phyloP scores from a whole-genome alignment of 2,329 filamentous ascomycete species.

The Neopestalotiopsis sp. region DNA sequence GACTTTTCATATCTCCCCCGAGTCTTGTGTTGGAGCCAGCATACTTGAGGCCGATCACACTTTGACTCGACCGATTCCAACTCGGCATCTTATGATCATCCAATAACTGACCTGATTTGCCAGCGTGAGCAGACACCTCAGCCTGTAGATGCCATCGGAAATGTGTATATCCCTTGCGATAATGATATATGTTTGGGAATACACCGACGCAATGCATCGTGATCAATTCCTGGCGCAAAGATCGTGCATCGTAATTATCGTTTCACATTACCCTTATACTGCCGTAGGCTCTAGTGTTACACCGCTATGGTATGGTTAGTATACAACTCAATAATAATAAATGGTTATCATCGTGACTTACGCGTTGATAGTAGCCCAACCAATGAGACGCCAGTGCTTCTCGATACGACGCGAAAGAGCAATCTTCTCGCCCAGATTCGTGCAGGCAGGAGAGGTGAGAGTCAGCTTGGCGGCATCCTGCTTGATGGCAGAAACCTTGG shows the following conservation, averaged over 20 bases:
- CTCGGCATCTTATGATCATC: neutral
- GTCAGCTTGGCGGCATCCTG: constrained; percentile 96
- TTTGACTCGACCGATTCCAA: neutral
- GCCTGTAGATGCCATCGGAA: neutral
- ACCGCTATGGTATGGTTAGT: constrained; percentile 46
- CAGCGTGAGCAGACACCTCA: neutral
- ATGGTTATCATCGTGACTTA: constrained; percentile 41
- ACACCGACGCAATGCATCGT: neutral
- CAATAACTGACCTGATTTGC: no score
- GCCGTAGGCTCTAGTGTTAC: constrained; percentile 56
- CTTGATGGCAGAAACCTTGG: constrained; percentile 96
- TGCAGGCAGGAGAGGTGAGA: constrained; percentile 92
- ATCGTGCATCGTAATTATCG: constrained; percentile 19
- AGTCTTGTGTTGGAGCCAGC: neutral
- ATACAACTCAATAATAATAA: constrained; percentile 31
- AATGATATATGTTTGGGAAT: neutral
- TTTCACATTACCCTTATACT: constrained; percentile 27
- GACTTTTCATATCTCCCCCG: neutral
- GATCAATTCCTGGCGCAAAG: neutral
- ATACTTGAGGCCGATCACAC: neutral
- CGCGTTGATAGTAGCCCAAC: constrained; percentile 83
- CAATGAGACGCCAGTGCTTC: constrained; percentile 97
- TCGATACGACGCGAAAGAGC: constrained; percentile 95
- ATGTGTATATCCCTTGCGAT: neutral
- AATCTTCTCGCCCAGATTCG: constrained; percentile 97